Evolutionary conservation across 805 yeast genomes (phyloP).

Genomic region (Metschnikowia orientalis): DNA sequence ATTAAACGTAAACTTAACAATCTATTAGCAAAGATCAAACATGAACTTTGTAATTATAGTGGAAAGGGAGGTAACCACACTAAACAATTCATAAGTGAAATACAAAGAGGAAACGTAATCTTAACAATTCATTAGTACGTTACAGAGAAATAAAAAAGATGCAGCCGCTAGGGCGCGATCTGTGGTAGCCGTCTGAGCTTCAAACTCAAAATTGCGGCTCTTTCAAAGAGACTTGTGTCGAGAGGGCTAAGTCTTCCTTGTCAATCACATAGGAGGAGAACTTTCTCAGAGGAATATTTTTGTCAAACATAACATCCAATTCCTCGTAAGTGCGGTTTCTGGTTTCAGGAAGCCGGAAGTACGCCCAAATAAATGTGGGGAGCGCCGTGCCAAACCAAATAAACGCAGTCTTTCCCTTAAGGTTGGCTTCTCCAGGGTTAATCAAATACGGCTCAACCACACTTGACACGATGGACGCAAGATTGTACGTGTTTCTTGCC

Average conservation of each 20-base stretch:
- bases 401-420: slow-evolving; percentile 13
- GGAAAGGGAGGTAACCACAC: no score
- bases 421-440: slow-evolving; percentile 12
- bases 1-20: no score
- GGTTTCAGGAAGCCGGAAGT: slow-evolving; percentile 16
- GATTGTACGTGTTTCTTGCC: slow-evolving; percentile 11
- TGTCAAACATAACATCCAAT: slow-evolving; percentile 11
- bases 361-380: slow-evolving; percentile 27
- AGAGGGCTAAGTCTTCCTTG: slow-evolving; percentile 4
- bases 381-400: slow-evolving; percentile 16
- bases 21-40: no score
- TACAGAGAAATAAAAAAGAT: no score
- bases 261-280: slow-evolving; percentile 6
- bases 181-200: no score
- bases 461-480: slow-evolving; percentile 11
- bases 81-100: no score
- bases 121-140: no score
- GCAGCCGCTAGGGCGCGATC: no score
- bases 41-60: no score
- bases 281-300: slow-evolving; percentile 6
- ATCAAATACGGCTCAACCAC: slow-evolving; percentile 11
- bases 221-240: slow-evolving; percentile 2
- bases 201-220: no score
- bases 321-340: slow-evolving; percentile 11
- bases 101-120: no score